A percentile compares a stretch with the other conserved stretches of the same genome.
Evolutionary conservation across 192 early-diverging fungal genomes (phyloP).

Genomic region (Coemansia sp.): DNA sequence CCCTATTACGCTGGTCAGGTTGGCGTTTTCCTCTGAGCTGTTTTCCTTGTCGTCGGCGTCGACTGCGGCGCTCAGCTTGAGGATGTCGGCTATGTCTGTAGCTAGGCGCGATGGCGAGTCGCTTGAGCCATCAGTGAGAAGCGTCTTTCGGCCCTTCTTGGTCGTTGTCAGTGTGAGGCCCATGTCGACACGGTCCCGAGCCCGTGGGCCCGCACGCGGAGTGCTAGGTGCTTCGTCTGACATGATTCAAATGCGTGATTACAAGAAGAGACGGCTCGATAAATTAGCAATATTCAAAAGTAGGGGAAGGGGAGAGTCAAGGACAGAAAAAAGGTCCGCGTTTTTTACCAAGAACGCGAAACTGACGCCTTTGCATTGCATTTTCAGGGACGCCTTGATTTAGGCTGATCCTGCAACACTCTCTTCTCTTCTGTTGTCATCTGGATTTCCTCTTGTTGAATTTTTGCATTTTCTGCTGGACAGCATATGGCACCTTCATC

Average conservation of each 20-base stretch:
- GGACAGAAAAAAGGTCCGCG: neutral
- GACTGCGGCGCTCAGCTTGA: slow-evolving; percentile 35
- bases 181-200: slow-evolving; percentile 42
- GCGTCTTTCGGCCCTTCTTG: slow-evolving; percentile 30
- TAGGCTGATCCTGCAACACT: too few species aligned
- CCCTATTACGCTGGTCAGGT: slow-evolving; percentile 15
- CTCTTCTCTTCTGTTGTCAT: too few species aligned
- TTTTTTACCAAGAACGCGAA: neutral
- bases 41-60: slow-evolving; percentile 53
- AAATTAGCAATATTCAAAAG: neutral
- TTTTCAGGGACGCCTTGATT: slow-evolving; percentile 2
- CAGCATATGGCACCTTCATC: slow-evolving; percentile 10
- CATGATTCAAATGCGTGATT: slow-evolving; percentile 8
- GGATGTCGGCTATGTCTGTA: slow-evolving; percentile 34
- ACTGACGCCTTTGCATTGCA: neutral
- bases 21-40: slow-evolving; percentile 37
- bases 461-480: slow-evolving; percentile 5
- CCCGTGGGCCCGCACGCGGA: slow-evolving; percentile 13
- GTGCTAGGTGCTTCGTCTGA: slow-evolving; percentile 11
- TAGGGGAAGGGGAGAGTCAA: neutral
- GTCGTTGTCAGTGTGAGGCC: slow-evolving; percentile 41
- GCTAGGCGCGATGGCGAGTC: slow-evolving; percentile 24
- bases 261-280: neutral
- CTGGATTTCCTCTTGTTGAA: too few species aligned
- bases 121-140: slow-evolving; percentile 26